A percentile compares a stretch with the other conserved stretches of the same genome.
These are phyloP conservation scores for Podila horticola DNA, from an alignment of 192 early-diverging fungal species.

Conservation along the genomic window DNA sequence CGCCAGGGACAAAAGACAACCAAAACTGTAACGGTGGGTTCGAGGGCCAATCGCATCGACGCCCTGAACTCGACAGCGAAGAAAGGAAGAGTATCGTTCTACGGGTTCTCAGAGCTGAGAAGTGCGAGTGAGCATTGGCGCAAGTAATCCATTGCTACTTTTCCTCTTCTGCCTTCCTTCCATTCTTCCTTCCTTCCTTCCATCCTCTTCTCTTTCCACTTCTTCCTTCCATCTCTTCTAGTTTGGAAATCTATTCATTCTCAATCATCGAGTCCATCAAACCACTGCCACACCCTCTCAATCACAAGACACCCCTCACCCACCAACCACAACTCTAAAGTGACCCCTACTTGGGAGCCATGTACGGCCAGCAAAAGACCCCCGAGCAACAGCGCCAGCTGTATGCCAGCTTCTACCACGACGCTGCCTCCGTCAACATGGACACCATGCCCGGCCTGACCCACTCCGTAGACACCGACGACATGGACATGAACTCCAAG, in stretches of 20 bases:
- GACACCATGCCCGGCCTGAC: slow-evolving; percentile 29
- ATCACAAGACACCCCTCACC: not conserved
- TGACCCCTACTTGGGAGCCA: not conserved
- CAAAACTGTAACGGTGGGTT: too few relatives aligned
- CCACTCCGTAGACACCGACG: slow-evolving; percentile 8
- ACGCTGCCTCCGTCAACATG: slow-evolving; percentile 12
- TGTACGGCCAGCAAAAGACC: not conserved
- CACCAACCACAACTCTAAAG: not conserved
- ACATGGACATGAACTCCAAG: slow-evolving; percentile 19
- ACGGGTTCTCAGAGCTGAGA: too few relatives aligned
- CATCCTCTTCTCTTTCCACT: not conserved
- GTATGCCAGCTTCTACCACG: not conserved
- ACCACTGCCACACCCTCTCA: not conserved
- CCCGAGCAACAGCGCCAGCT: not conserved
- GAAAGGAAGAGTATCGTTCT: too few relatives aligned
- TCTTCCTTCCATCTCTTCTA: not conserved
- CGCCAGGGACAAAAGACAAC: too few relatives aligned
- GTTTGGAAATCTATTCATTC: too few relatives aligned
- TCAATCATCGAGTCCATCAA: not conserved
- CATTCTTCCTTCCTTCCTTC: not conserved
- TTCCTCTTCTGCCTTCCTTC: not conserved
- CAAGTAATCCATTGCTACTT: not conserved
- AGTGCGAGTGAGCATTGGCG: not conserved
- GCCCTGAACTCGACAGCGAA: too few relatives aligned
- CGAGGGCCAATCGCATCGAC: too few relatives aligned